Percentiles rank a stretch among this genome's conserved stretches.
Evolutionary conservation across 805 yeast species (phyloP).

Genomic region (Candida suzukii): DNA sequence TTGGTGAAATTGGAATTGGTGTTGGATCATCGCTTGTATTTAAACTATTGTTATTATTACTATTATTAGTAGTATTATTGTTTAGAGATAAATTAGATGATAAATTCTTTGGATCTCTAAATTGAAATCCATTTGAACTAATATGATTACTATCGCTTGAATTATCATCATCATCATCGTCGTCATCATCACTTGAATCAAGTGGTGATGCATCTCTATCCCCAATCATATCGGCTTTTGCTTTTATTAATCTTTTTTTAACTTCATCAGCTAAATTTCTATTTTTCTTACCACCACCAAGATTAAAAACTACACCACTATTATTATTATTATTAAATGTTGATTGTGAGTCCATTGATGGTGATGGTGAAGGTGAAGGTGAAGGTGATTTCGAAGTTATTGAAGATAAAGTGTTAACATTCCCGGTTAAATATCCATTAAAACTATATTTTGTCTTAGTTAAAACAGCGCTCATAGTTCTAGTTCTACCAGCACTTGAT

Average conservation of each 20-base stretch:
- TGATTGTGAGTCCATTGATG: too few species aligned
- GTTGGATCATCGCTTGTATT: background rate
- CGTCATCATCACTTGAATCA: conserved; percentile 9
- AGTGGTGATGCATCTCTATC: conserved; percentile 8
- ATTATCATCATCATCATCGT: conserved; percentile 1
- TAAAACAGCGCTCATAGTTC: conserved; percentile 43
- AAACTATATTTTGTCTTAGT: conserved; percentile 13
- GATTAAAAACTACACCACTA: background rate
- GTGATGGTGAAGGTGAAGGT: conserved; percentile 8
- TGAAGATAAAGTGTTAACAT: background rate
- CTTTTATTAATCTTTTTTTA: background rate
- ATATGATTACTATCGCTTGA: background rate
- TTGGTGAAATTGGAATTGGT: conserved; percentile 6
- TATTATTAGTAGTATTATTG: background rate
- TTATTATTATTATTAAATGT: too few species aligned
- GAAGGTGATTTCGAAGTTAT: conserved; percentile 1
- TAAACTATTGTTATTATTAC: background rate
- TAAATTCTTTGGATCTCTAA: background rate
- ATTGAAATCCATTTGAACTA: background rate
- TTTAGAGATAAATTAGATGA: background rate
- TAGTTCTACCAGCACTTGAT: conserved; percentile 34
- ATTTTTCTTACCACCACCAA: background rate
- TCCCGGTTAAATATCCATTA: background rate
- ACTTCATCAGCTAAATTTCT: background rate
- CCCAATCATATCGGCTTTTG: too few species aligned